phyloP scores from a whole-genome alignment of 805 yeast genomes.

The Starmerella bombi region DNA sequence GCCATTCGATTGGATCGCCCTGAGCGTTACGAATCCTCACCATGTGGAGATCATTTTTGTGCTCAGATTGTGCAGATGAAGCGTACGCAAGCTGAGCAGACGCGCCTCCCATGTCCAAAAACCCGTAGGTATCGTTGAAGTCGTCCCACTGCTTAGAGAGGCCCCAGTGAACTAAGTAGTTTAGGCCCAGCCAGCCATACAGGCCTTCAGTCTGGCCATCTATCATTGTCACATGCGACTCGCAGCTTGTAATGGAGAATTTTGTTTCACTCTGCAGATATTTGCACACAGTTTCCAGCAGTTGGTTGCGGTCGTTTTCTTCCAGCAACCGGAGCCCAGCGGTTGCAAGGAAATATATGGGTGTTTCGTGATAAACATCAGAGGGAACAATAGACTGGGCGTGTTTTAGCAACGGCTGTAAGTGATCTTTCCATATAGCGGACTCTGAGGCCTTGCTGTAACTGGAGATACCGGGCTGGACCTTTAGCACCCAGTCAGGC shows the following conservation, averaged over 20 bases:
- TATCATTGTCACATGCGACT: constrained; percentile 63
- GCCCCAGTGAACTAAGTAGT: constrained; percentile 52
- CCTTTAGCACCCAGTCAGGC: constrained; percentile 55
- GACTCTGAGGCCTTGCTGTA: constrained; percentile 39
- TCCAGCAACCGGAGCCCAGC: constrained; percentile 89
- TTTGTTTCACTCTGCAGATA: constrained; percentile 40
- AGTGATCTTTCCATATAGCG: constrained; percentile 59
- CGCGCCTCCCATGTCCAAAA: constrained; percentile 99
- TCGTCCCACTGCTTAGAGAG: constrained; percentile 28
- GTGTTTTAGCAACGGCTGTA: constrained; percentile 47
- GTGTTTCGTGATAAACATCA: constrained; percentile 50
- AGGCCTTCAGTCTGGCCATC: constrained; percentile 93
- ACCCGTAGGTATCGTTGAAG: constrained; percentile 46
- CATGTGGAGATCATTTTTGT: constrained; percentile 54
- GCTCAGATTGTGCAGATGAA: constrained; percentile 39
- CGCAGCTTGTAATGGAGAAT: constrained; percentile 48
- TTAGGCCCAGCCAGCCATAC: constrained; percentile 90
- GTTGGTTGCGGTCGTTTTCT: constrained; percentile 36
- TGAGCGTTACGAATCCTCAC: constrained; percentile 53
- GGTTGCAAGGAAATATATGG: constrained; percentile 83
- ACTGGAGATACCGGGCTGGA: constrained; percentile 73
- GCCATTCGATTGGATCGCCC: constrained; percentile 65
- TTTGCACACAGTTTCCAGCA: constrained; percentile 50
- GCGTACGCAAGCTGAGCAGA: constrained; percentile 92
- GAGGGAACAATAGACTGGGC: constrained; percentile 62